Evolutionary conservation across 768 basidiomycete genomes (phyloP).

Genomic region (Kwoniella heveanensis): DNA sequence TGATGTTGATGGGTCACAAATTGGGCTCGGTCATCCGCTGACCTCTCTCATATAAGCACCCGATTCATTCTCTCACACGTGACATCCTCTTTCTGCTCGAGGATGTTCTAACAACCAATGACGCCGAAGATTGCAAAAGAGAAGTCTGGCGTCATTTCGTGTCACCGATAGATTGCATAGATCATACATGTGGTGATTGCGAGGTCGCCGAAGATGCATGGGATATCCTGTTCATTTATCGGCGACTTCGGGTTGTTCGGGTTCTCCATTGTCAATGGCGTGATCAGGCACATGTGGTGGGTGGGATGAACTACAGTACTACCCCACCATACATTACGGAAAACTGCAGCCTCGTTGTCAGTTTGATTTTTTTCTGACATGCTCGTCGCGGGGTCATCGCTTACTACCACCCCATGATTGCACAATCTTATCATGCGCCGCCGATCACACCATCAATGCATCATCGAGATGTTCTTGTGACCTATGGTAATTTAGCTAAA

Average conservation of each 20-base stretch:
- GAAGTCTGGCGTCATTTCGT: background rate
- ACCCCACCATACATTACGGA: no score
- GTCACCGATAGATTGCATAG: background rate
- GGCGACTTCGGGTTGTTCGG: background rate
- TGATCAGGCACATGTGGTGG: background rate
- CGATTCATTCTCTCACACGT: background rate
- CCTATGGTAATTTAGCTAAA: slow-evolving; percentile 5
- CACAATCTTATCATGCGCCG: background rate
- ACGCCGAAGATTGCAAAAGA: background rate
- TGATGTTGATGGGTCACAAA: background rate
- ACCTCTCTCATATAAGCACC: background rate
- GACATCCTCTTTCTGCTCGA: no score
- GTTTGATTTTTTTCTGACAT: background rate
- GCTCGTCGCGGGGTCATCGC: background rate
- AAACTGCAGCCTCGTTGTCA: no score
- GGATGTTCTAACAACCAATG: background rate
- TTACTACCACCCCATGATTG: background rate
- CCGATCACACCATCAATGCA: slow-evolving; percentile 13
- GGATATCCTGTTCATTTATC: background rate
- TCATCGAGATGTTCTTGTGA: background rate
- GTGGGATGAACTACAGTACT: no score
- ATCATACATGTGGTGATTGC: background rate
- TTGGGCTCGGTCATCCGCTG: background rate
- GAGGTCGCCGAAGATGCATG: background rate
- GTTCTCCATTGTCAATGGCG: background rate